These are phyloP conservation scores for Ustilago trichophora DNA, from an alignment of 1,284 basidiomycete genomes.

Conservation along the genomic window DNA sequence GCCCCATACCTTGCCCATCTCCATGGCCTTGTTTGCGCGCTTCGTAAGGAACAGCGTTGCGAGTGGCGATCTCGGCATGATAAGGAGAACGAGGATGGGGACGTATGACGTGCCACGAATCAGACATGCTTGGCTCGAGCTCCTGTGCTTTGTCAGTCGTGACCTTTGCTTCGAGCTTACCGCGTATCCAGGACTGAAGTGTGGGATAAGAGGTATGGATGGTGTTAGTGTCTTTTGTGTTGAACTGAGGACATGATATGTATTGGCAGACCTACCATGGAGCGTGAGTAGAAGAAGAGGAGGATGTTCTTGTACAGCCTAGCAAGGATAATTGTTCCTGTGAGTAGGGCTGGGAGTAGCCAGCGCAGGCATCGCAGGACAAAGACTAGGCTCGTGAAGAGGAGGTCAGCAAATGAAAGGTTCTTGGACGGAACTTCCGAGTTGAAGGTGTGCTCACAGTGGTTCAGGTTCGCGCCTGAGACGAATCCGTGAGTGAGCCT, in stretches of 20 bases:
- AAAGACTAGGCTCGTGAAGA: neutral
- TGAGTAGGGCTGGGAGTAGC: conserved; percentile 7
- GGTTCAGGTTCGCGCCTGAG: too few relatives aligned
- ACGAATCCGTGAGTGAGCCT: too few relatives aligned
- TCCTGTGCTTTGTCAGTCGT: too few relatives aligned
- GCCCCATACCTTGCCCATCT: too few relatives aligned
- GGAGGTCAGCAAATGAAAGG: too few relatives aligned
- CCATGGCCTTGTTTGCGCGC: neutral
- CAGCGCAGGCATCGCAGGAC: conserved; percentile 11
- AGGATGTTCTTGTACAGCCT: neutral
- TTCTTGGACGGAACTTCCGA: too few relatives aligned
- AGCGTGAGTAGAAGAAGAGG: neutral
- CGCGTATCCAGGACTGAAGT: too few relatives aligned
- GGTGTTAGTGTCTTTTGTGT: too few relatives aligned
- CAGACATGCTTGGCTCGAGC: neutral
- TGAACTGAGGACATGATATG: too few relatives aligned
- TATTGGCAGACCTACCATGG: neutral
- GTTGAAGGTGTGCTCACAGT: too few relatives aligned
- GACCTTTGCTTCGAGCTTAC: too few relatives aligned
- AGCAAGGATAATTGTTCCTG: neutral
- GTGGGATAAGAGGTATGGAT: too few relatives aligned
- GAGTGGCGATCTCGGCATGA: conserved; percentile 4
- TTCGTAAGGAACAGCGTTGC: conserved; percentile 6
- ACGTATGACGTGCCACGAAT: conserved; percentile 2
- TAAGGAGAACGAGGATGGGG: neutral